Percentiles rank a stretch among this genome's conserved stretches.
Conservation (phyloP, 176 grass and related monocot species). For the Oryza officinalis region DNA sequence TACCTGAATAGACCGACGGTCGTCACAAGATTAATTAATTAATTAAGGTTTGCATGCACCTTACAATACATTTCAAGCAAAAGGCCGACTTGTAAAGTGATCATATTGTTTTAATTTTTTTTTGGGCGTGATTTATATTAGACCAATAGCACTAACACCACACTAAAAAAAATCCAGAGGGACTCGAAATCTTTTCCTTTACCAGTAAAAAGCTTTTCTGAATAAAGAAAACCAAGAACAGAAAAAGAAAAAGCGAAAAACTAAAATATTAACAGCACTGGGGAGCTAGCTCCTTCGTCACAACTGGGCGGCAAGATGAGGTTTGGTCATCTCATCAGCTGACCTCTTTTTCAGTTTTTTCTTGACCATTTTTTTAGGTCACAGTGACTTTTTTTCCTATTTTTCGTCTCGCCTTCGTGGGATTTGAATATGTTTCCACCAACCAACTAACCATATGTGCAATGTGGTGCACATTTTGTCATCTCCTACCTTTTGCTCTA, state of each 20-base stretch:
- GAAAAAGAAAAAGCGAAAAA: not conserved
- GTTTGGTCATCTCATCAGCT: conserved; percentile 20
- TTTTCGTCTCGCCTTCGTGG: not conserved
- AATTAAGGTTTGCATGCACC: not conserved
- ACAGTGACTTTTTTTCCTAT: not conserved
- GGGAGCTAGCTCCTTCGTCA: not conserved
- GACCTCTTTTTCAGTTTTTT: not conserved
- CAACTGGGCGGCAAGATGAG: not conserved
- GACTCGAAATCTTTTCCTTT: not conserved
- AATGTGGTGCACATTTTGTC: conserved; percentile 25
- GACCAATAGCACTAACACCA: not conserved
- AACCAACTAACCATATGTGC: not conserved
- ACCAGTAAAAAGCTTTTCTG: not conserved
- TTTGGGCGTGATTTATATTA: not conserved
- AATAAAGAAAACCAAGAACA: not conserved
- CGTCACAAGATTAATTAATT: not conserved
- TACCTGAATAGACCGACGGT: not conserved
- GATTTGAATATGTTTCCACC: conserved; percentile 39
- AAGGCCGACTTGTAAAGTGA: not conserved
- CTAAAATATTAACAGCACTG: not conserved
- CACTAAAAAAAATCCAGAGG: not conserved
- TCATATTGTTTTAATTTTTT: not conserved
- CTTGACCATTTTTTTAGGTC: conserved; percentile 39
- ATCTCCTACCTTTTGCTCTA: not conserved
- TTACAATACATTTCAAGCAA: not conserved